phyloP scores from a whole-genome alignment of 306 rosid genomes.

The Casuarina equisetifolia region DNA sequence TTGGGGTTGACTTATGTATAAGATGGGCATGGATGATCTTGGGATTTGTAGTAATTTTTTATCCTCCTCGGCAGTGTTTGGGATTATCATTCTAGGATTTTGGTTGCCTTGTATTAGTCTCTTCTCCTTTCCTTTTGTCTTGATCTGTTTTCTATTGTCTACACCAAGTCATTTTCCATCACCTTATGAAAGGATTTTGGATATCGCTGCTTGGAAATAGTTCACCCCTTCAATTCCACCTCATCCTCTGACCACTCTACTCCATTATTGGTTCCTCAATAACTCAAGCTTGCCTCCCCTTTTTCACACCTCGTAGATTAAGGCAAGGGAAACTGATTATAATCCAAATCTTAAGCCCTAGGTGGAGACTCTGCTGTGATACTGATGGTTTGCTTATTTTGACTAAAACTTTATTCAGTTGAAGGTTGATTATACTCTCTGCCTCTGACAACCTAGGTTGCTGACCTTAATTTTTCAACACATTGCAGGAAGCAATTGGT shows the following conservation, averaged over 20 bases:
- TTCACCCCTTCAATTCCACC: not conserved
- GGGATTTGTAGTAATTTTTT: not conserved
- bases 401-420: not conserved
- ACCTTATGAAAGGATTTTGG: not conserved
- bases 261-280: not conserved
- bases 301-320: not conserved
- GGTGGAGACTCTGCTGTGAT: not conserved
- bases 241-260: not conserved
- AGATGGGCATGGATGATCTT: not conserved
- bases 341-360: not conserved
- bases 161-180: not conserved
- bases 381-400: not conserved
- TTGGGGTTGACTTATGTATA: not conserved
- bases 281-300: not conserved
- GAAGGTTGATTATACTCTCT: not conserved
- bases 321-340: not conserved
- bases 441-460: not conserved
- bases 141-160: not conserved
- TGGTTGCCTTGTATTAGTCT: not conserved
- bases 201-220: not conserved
- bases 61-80: not conserved
- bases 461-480: not conserved
- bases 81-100: not conserved
- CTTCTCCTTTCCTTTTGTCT: not conserved
- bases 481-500: constrained; percentile 35